Evolutionary conservation across 805 yeast genomes (phyloP).

Genomic region (Nematodospora valgi): DNA sequence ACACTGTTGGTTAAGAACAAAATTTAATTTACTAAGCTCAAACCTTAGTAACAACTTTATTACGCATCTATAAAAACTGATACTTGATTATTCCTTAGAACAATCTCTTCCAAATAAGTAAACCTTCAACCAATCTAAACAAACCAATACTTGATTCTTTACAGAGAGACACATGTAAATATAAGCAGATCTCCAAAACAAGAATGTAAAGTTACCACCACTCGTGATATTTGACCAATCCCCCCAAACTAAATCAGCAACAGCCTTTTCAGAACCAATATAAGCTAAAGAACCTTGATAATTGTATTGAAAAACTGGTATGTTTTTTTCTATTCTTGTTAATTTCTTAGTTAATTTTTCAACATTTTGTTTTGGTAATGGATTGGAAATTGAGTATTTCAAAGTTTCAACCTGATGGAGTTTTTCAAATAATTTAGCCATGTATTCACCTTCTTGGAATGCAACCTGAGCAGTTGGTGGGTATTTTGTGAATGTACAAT

Average conservation of each 20-base stretch:
- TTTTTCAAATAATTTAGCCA: slow-evolving; percentile 68
- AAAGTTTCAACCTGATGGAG: slow-evolving; percentile 59
- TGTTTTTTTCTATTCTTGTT: slow-evolving; percentile 36
- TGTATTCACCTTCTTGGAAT: slow-evolving; percentile 84
- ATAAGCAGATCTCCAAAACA: slow-evolving; percentile 94
- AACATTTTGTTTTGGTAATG: slow-evolving; percentile 39
- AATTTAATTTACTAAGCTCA: background rate
- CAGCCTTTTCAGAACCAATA: slow-evolving; percentile 90
- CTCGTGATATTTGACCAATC: slow-evolving; percentile 76
- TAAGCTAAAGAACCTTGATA: slow-evolving; percentile 94
- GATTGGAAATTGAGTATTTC: slow-evolving; percentile 41
- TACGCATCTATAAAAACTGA: background rate
- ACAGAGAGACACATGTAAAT: slow-evolving; percentile 88
- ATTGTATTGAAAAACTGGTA: slow-evolving; percentile 69
- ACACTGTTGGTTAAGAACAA: slow-evolving; percentile 1
- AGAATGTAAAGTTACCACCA: slow-evolving; percentile 83
- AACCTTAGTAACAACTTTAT: background rate
- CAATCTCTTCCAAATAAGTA: slow-evolving; percentile 90
- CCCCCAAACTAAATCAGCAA: slow-evolving; percentile 83
- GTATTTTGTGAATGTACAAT: slow-evolving; percentile 85
- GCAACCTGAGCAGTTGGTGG: slow-evolving; percentile 99
- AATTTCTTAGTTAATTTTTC: slow-evolving; percentile 47
- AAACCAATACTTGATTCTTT: slow-evolving; percentile 82
- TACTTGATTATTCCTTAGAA: slow-evolving; percentile 59
- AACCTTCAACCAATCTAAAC: slow-evolving; percentile 86